Evolutionary conservation across 2,329 filamentous ascomycete genomes (phyloP), one percentile per base, ranked within the genome.

Genomic region (Sporothrix protearum): DNA sequence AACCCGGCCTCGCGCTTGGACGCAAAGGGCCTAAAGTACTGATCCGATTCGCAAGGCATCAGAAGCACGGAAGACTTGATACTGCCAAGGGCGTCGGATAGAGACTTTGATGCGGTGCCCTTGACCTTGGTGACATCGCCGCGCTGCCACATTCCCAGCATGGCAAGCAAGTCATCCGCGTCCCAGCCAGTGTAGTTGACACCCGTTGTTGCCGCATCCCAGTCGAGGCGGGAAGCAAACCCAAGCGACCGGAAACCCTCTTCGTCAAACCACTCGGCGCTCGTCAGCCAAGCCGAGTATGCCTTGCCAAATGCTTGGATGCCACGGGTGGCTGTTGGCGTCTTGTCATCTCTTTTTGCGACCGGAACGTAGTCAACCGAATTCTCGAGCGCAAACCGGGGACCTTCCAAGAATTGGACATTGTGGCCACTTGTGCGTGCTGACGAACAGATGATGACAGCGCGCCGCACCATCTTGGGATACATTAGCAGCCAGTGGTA

Each of bases 211-310:
- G 85, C 87, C 7, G 87, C 81, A 84, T 95, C 87, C 73, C 94
- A 95, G 69, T 92, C 88, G 73, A 94, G 91, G 1, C 94, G 82
- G 70, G 87, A 83, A 74, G 88, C 88, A 76, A 85, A 93, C 0
- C 90, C 89, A 9, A 94, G 83, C 0, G 78, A 82, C 78, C 92
- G 87, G 77, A 90, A 90, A n/a, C 92, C 73, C 77, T 85, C 89
- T 75, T 92, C 83, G 0, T 92, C 85, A 76, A 95, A 95, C 76
- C 94, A 95, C 0, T 91, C 85, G 76, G 94, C 92, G 68, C 88
- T 91, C 76, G 95, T 92, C 0, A 92, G 92, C 92, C 89, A 96
- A 0, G 92, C 92, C 0, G 92, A 91, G 79, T 96, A 96, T 0
- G 89, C 92, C 59, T 91, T 85, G 0, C 86, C 91, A 71, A 95